phyloP scores from a whole-genome alignment of 192 early-diverging fungal species.

The Gryganskiella cystojenkinii region DNA sequence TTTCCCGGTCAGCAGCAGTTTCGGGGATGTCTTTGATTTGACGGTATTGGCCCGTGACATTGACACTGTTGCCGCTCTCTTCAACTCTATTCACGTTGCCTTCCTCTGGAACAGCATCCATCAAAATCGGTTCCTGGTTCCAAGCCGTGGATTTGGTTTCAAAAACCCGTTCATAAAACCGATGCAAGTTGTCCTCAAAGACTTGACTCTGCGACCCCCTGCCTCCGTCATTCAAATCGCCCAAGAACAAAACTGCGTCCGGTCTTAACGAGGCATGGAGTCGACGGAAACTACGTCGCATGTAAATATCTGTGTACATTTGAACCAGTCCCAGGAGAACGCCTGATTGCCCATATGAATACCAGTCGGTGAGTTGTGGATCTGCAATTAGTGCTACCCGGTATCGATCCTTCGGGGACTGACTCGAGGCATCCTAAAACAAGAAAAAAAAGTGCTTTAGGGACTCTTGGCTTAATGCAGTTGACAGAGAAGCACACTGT shows the following conservation, averaged over 20 bases:
- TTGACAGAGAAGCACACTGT: too few species aligned
- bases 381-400: slow-evolving; percentile 83
- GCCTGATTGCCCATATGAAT: slow-evolving; percentile 84
- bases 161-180: slow-evolving; percentile 12
- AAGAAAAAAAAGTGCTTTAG: too few species aligned
- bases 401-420: slow-evolving; percentile 11
- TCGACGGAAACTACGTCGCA: slow-evolving; percentile 79
- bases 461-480: too few species aligned
- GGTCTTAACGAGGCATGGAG: slow-evolving; percentile 69
- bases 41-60: slow-evolving; percentile 19
- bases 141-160: slow-evolving; percentile 12
- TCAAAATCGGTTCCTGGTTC: slow-evolving; percentile 15
- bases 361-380: slow-evolving; percentile 92
- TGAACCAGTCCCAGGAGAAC: slow-evolving; percentile 68
- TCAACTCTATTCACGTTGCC: too few species aligned
- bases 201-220: slow-evolving; percentile 58
- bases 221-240: slow-evolving; percentile 89
- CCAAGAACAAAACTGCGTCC: slow-evolving; percentile 76
- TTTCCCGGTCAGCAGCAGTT: slow-evolving; percentile 6
- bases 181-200: slow-evolving; percentile 52
- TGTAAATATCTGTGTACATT: slow-evolving; percentile 89
- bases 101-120: neutral
- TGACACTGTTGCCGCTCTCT: slow-evolving; percentile 40
- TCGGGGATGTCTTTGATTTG: slow-evolving; percentile 18
- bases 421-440: too few species aligned